Evolutionary conservation across 257 asterid species (phyloP).

Genomic region (Salvia miltiorrhiza): DNA sequence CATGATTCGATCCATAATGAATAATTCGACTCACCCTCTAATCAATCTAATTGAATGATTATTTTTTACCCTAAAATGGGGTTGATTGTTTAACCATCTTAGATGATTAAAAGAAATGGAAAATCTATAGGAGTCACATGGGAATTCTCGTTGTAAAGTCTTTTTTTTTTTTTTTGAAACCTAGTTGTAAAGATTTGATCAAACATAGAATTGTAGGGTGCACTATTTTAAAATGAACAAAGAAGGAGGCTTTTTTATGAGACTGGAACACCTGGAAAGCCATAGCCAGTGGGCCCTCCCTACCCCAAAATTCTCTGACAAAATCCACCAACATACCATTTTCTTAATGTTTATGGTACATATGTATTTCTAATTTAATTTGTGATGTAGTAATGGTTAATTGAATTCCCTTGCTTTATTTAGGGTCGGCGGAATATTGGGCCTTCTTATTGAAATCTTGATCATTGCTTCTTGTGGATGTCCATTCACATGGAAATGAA

Average conservation of each 20-base stretch:
- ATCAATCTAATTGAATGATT: too few relatives aligned
- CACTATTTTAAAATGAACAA: constrained; percentile 11
- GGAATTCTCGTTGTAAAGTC: constrained; percentile 56
- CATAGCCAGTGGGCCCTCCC: constrained; percentile 18
- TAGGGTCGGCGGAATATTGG: constrained; percentile 37
- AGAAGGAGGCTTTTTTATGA: not conserved
- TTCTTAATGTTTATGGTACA: constrained; percentile 1
- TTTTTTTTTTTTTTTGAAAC: too few relatives aligned
- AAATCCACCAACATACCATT: constrained; percentile 23
- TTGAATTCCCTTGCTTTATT: constrained; percentile 16
- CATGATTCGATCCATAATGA: too few relatives aligned
- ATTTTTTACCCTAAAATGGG: too few relatives aligned
- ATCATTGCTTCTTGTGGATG: constrained; percentile 22
- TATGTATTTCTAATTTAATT: not conserved
- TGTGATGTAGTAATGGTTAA: not conserved
- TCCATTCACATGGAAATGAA: constrained; percentile 50
- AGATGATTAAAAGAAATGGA: not conserved
- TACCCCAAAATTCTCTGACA: constrained; percentile 14
- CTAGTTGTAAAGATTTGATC: constrained; percentile 43
- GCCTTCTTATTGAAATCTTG: constrained; percentile 28
- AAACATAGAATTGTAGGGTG: constrained; percentile 27
- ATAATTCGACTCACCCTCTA: too few relatives aligned
- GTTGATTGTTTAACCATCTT: too few relatives aligned
- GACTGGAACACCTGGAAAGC: constrained; percentile 55
- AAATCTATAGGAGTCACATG: constrained; percentile 32